Evolutionary conservation across 371 early-diverging fungal genomes (phyloP), one percentile per base, ranked within the genome.

Genomic region (Syncephalastrum racemosum): DNA sequence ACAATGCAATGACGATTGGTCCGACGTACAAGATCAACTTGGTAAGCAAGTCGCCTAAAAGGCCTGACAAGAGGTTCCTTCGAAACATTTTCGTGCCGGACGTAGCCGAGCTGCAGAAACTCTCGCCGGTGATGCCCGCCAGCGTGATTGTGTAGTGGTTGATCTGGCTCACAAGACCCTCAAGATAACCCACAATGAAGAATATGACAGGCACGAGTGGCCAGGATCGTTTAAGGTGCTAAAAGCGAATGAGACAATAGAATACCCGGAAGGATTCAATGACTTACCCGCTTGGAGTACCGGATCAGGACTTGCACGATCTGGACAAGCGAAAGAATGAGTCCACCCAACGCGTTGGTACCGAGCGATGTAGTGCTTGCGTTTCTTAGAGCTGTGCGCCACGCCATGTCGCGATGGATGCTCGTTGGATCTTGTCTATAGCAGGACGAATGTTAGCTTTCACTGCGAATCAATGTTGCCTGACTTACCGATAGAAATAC

Each of bases 81-180:
- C 88, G 77, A 63, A 92, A 90, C 23, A 90, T 75, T 53, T 86
- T 84, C 44, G 90, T 87, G 19, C 85, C 85, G 13, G 74, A 73
- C 24, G 70, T 66, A 14, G 87, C 85, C 2, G 90, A 81, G 2
- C 71, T 54, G 54, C 75, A 80, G 49, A 89, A 80, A 25, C 79
- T 70, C 52, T 83, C 81, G 2, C 90, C 89, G 12, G 88, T 87
- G 46, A 92, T 85, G 1, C 90, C 90, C 22, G 81, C 77, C 60
- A 86, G 78, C 46, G 87, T 80, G 23, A 92, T 71, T 6, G 88
- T 82, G 65, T 90, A 90, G 58, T 87, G 79, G 58, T 86, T 84
- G 54, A 92, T 72, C 22, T 77, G 76, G 42, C 82, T 85, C 15
- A 86, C 63, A 7, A 87, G 50, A 3, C 68, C 72, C 42, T 83